Base-by-base conservation (phyloP, 1,139 yeast species). In the Kurtzmaniella natalensis region DNA sequence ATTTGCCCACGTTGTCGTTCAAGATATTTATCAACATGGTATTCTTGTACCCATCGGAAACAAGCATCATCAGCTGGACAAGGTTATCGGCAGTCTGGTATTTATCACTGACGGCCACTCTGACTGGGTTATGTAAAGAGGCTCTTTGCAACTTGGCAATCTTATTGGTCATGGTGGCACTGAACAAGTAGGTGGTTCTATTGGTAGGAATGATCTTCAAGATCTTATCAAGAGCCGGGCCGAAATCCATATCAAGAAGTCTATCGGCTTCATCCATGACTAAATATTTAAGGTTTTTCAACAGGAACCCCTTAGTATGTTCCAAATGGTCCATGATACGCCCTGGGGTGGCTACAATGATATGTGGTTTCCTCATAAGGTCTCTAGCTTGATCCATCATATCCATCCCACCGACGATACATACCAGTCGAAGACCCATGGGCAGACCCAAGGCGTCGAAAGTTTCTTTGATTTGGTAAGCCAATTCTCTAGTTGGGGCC, bases 261-360 rank as follows among this genome's bases (percentile, higher is more conserved):
- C 98, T 72, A 60, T 92, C 99, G 17, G 97, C 97, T 65, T 92
- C 98, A 60, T 92, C 98, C 86, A 92, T 82, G 6, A 92, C 95
- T 40, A 92, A 70, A 56, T 73, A 92, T 55, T 84, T 81, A 53
- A 92, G 68, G 37, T 82, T 81, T 41, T 87, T 77, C 45, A 92
- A 64, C 2, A 85, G 78, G 52, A 92, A 92, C 2, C 97, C 97
- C 56, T 87, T 87, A 8, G 97, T 92, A 51, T 87, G 82, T 55
- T 92, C 97, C 52, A 92, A 69, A 64, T 92, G 98, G 58, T 92
- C 98, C 78, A 89, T 78, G 38, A 92, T 70, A 56, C 99, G 75
- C 25, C 66, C 66, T 1, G 71, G 71, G 0, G 99, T 92, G 16
- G 97, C 97, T 38, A 92, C 95, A 36, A 92, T 73, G 31, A 92